These are phyloP conservation scores for Populus hybrid DNA, from an alignment of 441 rosid species.

Conservation along the genomic window DNA sequence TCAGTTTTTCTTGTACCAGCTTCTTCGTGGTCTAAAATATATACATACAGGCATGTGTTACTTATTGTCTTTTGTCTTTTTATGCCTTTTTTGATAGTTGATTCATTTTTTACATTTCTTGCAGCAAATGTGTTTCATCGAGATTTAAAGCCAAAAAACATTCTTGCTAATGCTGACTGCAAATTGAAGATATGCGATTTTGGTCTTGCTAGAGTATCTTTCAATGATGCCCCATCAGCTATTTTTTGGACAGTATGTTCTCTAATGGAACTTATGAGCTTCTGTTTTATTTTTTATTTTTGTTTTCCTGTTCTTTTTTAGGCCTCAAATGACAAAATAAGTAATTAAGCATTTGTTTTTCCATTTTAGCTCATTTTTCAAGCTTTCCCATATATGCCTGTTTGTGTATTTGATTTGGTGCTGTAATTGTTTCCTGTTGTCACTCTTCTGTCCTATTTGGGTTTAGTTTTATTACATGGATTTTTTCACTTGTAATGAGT, in stretches of 20 bases:
- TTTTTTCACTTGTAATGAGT: background rate
- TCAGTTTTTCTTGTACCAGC: constrained; percentile 96
- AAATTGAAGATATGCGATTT: constrained; percentile 97
- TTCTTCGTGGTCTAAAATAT: constrained; percentile 91
- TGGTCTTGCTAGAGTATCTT: constrained; percentile 95
- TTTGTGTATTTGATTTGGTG: background rate
- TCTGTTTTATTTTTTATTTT: background rate
- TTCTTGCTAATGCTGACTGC: constrained; percentile 99
- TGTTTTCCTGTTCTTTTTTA: background rate
- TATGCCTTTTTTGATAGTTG: background rate
- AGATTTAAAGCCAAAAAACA: constrained; percentile 94
- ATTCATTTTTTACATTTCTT: constrained; percentile 16
- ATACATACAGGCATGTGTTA: constrained; percentile 69
- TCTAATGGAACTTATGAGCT: constrained; percentile 10
- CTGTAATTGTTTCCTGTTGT: background rate
- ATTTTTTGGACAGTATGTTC: constrained; percentile 95
- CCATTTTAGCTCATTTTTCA: background rate
- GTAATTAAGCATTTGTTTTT: too few relatives aligned
- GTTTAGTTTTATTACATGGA: background rate
- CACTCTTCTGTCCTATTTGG: background rate
- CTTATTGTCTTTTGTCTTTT: constrained; percentile 13
- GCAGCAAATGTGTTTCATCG: constrained; percentile 97
- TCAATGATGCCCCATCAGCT: constrained; percentile 96
- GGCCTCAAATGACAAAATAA: background rate
- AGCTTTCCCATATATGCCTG: background rate